Evolutionary conservation across 2,329 filamentous ascomycete genomes (phyloP).

Genomic region (Westerdykella ornata): DNA sequence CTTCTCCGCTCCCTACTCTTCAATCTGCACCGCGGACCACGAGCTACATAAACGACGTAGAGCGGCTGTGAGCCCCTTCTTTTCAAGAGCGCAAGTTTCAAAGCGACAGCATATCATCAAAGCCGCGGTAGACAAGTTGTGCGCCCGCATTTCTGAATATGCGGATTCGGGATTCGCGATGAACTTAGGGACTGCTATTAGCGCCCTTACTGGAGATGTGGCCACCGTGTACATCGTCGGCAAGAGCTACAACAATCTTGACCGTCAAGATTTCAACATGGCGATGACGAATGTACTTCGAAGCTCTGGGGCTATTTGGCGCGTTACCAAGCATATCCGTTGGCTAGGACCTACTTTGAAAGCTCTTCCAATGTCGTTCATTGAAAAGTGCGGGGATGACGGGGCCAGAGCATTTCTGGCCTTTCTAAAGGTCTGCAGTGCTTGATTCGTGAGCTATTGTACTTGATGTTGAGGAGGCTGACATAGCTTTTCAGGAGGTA

Average conservation of each 20-base stretch:
- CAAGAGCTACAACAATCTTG: slow-evolving; percentile 13
- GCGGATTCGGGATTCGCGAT: slow-evolving; percentile 16
- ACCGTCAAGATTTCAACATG: background rate
- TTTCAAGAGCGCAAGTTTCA: slow-evolving; percentile 28
- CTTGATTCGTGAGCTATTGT: no score
- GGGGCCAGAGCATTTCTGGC: background rate
- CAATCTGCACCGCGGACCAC: slow-evolving; percentile 18
- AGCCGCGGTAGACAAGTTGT: slow-evolving; percentile 18
- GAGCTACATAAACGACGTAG: slow-evolving; percentile 30
- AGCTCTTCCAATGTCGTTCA: background rate
- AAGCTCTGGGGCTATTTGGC: background rate
- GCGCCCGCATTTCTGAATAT: slow-evolving; percentile 10
- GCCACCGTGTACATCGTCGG: slow-evolving; percentile 27
- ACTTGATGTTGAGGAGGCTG: no score
- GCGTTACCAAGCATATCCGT: background rate
- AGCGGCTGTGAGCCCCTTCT: slow-evolving; percentile 31
- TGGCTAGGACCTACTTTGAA: background rate
- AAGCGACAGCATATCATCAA: slow-evolving; percentile 15
- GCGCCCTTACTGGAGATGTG: slow-evolving; percentile 27
- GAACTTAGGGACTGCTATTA: slow-evolving; percentile 17
- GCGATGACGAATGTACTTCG: no score
- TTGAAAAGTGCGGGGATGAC: background rate
- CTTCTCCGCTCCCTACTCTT: slow-evolving; percentile 17
- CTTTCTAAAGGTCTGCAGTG: background rate
- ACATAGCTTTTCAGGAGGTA: no score